These are phyloP conservation scores for Haberlea rhodopensis DNA, from an alignment of 257 asterid species.

Conservation along the genomic window DNA sequence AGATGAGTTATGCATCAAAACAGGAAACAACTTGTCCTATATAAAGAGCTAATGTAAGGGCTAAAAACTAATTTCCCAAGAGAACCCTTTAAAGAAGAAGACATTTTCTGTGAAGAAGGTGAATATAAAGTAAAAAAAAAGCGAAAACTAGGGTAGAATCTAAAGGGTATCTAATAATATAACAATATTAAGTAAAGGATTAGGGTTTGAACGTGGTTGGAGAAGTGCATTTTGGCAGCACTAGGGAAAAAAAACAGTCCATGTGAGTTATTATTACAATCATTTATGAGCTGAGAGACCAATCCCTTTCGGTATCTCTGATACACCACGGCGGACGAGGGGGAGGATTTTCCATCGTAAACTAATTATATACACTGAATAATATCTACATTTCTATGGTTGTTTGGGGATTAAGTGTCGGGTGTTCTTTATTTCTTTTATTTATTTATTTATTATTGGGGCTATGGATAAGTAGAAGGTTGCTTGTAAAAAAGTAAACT, in stretches of 20 bases:
- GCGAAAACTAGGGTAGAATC: conserved; percentile 27
- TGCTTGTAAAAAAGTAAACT: too few relatives aligned
- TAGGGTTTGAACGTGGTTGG: conserved; percentile 30
- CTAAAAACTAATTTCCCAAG: conserved; percentile 6
- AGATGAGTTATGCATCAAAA: conserved; percentile 34
- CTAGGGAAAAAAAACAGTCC: conserved; percentile 27
- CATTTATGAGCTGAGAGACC: conserved; percentile 35
- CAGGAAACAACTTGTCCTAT: conserved; percentile 33
- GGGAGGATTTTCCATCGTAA: conserved; percentile 36
- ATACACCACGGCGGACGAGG: conserved; percentile 43
- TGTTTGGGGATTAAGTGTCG: too few relatives aligned
- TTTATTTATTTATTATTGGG: too few relatives aligned
- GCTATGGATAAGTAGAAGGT: too few relatives aligned
- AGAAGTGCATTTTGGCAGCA: conserved; percentile 34
- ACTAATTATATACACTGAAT: too few relatives aligned
- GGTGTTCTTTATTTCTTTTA: too few relatives aligned
- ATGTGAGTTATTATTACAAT: conserved; percentile 30
- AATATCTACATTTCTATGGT: background rate
- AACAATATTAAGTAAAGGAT: conserved; percentile 24
- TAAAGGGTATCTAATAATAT: conserved; percentile 15
- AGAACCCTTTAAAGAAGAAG: conserved; percentile 26
- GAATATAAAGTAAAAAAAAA: conserved; percentile 19
- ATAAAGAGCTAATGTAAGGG: conserved; percentile 33
- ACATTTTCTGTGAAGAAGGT: conserved; percentile 19
- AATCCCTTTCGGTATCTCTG: conserved; percentile 45